These are phyloP conservation scores for Lodderomyces theae DNA, from an alignment of 1,139 yeast genomes.

Conservation along the genomic window DNA sequence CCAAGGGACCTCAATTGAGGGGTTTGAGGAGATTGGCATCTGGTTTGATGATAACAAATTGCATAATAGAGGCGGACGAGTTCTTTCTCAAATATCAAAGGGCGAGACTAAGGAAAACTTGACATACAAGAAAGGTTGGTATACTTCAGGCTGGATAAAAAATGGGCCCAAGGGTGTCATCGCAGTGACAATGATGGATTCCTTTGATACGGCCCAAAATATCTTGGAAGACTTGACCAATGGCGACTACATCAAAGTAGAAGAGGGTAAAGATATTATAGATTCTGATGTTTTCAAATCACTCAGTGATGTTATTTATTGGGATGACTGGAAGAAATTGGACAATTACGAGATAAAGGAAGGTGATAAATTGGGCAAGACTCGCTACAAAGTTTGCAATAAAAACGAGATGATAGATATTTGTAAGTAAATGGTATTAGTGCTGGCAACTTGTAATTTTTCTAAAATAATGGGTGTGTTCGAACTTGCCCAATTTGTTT, in stretches of 20 bases:
- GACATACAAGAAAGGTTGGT: constrained; percentile 50
- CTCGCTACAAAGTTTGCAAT: constrained; percentile 55
- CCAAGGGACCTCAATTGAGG: constrained; percentile 61
- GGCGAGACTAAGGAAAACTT: constrained; percentile 21
- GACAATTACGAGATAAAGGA: constrained; percentile 49
- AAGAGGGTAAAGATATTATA: constrained; percentile 15
- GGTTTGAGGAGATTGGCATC: constrained; percentile 51
- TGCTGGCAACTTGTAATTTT: constrained; percentile 33
- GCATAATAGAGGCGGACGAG: constrained; percentile 61
- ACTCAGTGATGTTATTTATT: constrained; percentile 37
- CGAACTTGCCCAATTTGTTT: constrained; percentile 27
- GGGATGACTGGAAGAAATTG: constrained; percentile 74
- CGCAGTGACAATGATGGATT: constrained; percentile 85
- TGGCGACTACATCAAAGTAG: constrained; percentile 27
- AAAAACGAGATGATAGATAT: constrained; percentile 49
- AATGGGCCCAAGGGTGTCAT: constrained; percentile 90
- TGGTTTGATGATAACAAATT: constrained; percentile 62
- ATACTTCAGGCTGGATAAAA: constrained; percentile 90
- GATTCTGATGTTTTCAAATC: constrained; percentile 17
- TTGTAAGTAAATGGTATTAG: constrained; percentile 12
- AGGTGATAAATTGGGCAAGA: constrained; percentile 51
- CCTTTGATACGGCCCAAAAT: constrained; percentile 72
- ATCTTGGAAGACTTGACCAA: constrained; percentile 52
- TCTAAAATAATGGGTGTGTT: constrained; percentile 34
- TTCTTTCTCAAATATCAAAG: constrained; percentile 31